phyloP scores from a whole-genome alignment of 345 rosid species.

The Corchorus capsularis region DNA sequence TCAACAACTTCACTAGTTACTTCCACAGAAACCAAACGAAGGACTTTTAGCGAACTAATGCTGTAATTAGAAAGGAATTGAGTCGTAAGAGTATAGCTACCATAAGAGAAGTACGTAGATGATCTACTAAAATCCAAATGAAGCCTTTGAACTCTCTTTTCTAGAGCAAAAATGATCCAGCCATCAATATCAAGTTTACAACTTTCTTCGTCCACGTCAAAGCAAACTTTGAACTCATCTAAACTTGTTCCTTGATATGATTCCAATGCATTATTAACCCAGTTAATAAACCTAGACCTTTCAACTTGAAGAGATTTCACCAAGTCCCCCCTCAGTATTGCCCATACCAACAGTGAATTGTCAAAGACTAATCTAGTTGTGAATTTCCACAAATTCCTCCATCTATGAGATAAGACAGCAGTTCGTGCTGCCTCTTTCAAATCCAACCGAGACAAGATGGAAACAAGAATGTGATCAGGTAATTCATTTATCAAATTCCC shows the following conservation, averaged over 20 bases:
- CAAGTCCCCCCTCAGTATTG: too few species aligned
- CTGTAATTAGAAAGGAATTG: background rate
- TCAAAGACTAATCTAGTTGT: conserved; percentile 14
- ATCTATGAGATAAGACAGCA: conserved; percentile 16
- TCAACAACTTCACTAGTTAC: conserved; percentile 16
- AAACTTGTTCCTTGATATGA: background rate
- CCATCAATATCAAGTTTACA: conserved; percentile 6
- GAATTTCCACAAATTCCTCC: conserved; percentile 25
- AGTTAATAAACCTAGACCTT: background rate
- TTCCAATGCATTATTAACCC: conserved; percentile 20
- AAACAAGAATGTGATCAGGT: conserved; percentile 27
- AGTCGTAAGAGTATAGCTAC: conserved; percentile 5
- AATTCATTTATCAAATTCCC: background rate
- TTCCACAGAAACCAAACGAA: conserved; percentile 8
- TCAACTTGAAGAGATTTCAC: too few species aligned
- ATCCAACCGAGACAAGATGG: conserved; percentile 9
- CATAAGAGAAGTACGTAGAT: background rate
- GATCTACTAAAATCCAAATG: conserved; percentile 3
- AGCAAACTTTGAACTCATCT: background rate
- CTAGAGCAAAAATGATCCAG: conserved; percentile 20
- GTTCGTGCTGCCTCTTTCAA: conserved; percentile 23
- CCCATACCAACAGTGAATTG: too few species aligned
- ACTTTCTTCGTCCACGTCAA: background rate
- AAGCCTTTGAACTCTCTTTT: conserved; percentile 21
- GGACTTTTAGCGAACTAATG: background rate